Evolutionary conservation across 2,329 filamentous ascomycete genomes (phyloP).

Genomic region (Xenoacremonium recifei): DNA sequence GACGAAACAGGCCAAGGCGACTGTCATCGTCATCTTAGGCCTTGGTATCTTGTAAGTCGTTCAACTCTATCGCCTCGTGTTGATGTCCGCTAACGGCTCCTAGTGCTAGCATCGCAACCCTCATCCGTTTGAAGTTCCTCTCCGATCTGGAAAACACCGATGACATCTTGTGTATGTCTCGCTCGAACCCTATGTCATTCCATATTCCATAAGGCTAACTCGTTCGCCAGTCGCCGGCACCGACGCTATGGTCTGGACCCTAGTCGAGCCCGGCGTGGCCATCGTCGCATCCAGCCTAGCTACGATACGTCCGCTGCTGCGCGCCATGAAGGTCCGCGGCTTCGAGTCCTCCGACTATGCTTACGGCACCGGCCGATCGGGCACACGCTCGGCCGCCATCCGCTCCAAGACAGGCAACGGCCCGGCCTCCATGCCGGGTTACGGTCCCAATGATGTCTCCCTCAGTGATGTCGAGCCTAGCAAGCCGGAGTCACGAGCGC

Average conservation of each 20-base stretch:
- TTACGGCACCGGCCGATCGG: conserved; percentile 29
- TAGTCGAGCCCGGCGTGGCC: conserved; percentile 56
- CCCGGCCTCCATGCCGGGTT: conserved; percentile 26
- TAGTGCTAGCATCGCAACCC: conserved; percentile 53
- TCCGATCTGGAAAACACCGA: conserved; percentile 41
- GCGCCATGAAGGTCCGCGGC: conserved; percentile 44
- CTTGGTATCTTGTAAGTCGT: conserved; percentile 47
- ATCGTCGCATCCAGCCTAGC: conserved; percentile 54
- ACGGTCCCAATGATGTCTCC: conserved; percentile 36
- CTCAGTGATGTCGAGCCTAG: conserved; percentile 27
- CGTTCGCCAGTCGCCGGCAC: conserved; percentile 42
- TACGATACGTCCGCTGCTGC: conserved; percentile 54
- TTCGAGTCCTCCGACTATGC: conserved; percentile 43
- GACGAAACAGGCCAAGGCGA: conserved; percentile 50
- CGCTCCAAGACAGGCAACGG: conserved; percentile 12
- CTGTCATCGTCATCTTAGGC: conserved; percentile 48
- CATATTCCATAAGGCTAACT: conserved; percentile 6
- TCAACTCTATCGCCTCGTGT: neutral
- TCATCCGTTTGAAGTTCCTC: conserved; percentile 50
- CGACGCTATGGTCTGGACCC: conserved; percentile 54
- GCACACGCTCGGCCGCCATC: conserved; percentile 22
- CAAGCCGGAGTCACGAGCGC: too few species aligned
- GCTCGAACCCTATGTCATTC: neutral
- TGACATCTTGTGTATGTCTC: conserved; percentile 46
- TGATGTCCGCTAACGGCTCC: conserved; percentile 11